Evolutionary conservation across 164 flowering plant species (phyloP).

Genomic region (Santalum album): DNA sequence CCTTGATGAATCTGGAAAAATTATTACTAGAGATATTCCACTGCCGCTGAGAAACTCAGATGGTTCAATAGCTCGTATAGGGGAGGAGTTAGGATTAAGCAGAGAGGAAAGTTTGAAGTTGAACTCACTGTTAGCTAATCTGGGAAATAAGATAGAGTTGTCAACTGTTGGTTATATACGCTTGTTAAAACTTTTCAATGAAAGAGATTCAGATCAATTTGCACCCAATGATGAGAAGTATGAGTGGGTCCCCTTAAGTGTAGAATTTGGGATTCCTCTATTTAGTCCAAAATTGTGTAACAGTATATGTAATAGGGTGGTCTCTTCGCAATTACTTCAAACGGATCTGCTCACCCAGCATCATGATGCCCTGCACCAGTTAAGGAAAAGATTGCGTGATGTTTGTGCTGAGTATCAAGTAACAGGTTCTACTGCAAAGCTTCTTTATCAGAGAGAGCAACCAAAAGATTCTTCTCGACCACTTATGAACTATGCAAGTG

Average conservation of each 20-base stretch:
- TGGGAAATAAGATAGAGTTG: conserved; percentile 59
- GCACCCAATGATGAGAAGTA: conserved; percentile 54
- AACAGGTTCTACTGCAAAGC: conserved; percentile 80
- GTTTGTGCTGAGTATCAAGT: conserved; percentile 82
- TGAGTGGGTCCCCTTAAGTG: conserved; percentile 92
- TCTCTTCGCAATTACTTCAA: conserved; percentile 74
- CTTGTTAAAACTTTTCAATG: conserved; percentile 66
- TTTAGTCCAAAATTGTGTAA: conserved; percentile 86
- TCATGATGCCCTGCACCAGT: conserved; percentile 74
- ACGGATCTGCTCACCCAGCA: conserved; percentile 60
- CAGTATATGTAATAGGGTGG: conserved; percentile 68
- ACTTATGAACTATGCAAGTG: conserved; percentile 85
- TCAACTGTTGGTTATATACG: conserved; percentile 85
- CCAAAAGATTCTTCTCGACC: conserved; percentile 45
- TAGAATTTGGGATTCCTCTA: conserved; percentile 92
- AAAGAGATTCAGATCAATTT: conserved; percentile 44
- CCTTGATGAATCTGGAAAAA: conserved; percentile 68
- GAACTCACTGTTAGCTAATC: conserved; percentile 35
- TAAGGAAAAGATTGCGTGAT: conserved; percentile 70
- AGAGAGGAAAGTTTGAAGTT: conserved; percentile 44
- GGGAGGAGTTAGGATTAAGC: conserved; percentile 60
- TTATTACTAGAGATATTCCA: conserved; percentile 65
- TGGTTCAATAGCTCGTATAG: conserved; percentile 66
- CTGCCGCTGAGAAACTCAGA: conserved; percentile 80
- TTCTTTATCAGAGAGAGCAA: conserved; percentile 72